Conservation (phyloP, 2,329 filamentous ascomycete genomes). For the Penicillium sp. region DNA sequence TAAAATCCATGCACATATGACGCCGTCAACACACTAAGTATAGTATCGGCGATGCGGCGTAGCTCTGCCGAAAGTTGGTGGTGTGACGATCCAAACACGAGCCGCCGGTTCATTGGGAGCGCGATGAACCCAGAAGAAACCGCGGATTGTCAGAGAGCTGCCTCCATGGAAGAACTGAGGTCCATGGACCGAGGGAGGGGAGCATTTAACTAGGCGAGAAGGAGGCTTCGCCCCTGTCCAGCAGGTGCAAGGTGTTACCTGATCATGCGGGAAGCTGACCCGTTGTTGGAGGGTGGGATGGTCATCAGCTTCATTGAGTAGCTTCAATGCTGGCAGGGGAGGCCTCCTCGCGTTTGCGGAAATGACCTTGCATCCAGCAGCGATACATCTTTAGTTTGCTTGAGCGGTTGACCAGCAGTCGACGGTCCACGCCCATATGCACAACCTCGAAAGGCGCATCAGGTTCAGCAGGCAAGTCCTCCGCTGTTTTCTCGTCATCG, state of each 20-base stretch:
- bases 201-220: not conserved
- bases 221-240: not conserved
- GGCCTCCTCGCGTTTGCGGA: conserved; percentile 34
- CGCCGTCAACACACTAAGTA: not conserved
- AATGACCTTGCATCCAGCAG: conserved; percentile 65
- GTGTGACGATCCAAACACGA: not conserved
- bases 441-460: conserved; percentile 63
- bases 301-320: conserved; percentile 9
- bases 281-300: not conserved
- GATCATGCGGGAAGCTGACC: not conserved
- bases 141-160: not conserved
- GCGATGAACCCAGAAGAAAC: not conserved
- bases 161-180: not conserved
- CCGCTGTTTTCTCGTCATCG: conserved; percentile 10
- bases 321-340: conserved; percentile 2
- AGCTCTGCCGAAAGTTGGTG: not conserved
- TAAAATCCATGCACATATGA: not conserved
- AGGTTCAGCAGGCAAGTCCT: conserved; percentile 13
- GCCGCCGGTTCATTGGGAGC: not conserved
- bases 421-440: conserved; percentile 78
- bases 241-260: not conserved
- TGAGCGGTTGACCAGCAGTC: conserved; percentile 88
- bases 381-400: conserved; percentile 96
- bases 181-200: not conserved
- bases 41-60: not conserved